Conservation (phyloP, 2,329 filamentous ascomycete genomes). For the Chrysosporium queenslandicum region DNA sequence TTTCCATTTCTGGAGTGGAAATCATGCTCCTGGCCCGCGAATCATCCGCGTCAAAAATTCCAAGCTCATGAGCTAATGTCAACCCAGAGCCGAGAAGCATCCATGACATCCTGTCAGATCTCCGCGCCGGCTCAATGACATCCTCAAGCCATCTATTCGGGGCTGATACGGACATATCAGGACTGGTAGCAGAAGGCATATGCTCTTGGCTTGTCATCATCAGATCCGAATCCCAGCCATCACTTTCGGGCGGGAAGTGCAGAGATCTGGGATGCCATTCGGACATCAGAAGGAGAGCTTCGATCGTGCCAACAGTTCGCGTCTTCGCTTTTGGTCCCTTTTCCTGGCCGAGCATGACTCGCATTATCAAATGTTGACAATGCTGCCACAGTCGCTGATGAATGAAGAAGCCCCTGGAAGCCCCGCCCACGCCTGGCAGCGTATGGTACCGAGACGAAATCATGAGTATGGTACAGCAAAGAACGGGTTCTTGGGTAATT, state of each 20-base stretch:
- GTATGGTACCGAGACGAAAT: conserved; percentile 46
- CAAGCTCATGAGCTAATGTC: conserved; percentile 45
- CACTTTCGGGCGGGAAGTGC: conserved; percentile 44
- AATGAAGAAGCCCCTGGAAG: conserved; percentile 44
- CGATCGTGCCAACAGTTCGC: conserved; percentile 44
- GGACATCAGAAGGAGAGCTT: conserved; percentile 44
- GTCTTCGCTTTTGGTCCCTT: conserved; percentile 42
- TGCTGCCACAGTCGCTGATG: conserved; percentile 47
- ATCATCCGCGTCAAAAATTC: conserved; percentile 39
- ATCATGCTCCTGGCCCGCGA: conserved; percentile 21
- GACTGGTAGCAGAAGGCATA: conserved; percentile 18
- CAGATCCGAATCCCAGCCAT: conserved; percentile 47
- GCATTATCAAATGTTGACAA: conserved; percentile 44
- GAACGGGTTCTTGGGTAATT: conserved; percentile 43
- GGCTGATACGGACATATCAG: conserved; percentile 21
- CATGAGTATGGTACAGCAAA: conserved; percentile 46
- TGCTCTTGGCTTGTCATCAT: conserved; percentile 27
- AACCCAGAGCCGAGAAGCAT: conserved; percentile 47
- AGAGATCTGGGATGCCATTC: conserved; percentile 48
- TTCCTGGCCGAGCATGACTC: conserved; percentile 46
- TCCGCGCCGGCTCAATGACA: conserved; percentile 44
- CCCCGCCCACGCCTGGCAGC: conserved; percentile 35
- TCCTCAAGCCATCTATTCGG: conserved; percentile 43
- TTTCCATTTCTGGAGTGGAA: conserved; percentile 13
- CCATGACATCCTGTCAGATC: conserved; percentile 51